Evolutionary conservation across 164 flowering plant genomes (phyloP).

Genomic region (Chloranthus sessilifolius): DNA sequence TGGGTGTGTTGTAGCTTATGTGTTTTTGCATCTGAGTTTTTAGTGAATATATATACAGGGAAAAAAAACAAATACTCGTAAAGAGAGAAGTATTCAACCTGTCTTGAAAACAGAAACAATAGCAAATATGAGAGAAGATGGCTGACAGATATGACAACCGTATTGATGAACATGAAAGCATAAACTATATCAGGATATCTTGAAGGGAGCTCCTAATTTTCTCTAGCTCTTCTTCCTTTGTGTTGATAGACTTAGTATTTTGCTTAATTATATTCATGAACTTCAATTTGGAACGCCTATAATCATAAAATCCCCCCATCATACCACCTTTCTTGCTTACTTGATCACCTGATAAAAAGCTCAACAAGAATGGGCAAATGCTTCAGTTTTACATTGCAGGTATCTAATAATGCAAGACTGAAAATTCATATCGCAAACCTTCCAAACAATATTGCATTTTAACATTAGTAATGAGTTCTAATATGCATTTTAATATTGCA

Average conservation of each 20-base stretch:
- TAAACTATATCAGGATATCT: conserved; percentile 59
- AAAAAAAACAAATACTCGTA: too few relatives aligned
- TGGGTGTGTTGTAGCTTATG: too few relatives aligned
- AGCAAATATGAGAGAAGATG: too few relatives aligned
- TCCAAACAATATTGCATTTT: too few relatives aligned
- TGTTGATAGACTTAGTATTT: conserved; percentile 38
- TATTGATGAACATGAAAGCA: background rate
- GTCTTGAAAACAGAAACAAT: too few relatives aligned
- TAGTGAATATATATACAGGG: too few relatives aligned
- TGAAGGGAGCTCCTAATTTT: conserved; percentile 50
- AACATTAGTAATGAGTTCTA: too few relatives aligned
- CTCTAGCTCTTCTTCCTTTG: conserved; percentile 54
- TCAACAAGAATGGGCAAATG: conserved; percentile 7
- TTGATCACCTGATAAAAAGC: conserved; percentile 74
- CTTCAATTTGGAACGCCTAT: conserved; percentile 85
- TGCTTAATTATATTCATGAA: conserved; percentile 63
- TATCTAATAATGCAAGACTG: conserved; percentile 1
- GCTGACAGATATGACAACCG: too few relatives aligned
- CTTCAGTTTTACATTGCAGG: conserved; percentile 1
- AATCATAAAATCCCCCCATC: conserved; percentile 98
- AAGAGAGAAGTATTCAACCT: too few relatives aligned
- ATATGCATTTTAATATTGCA: conserved; percentile 20
- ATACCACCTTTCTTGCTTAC: conserved; percentile 99
- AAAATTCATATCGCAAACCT: conserved; percentile 43
- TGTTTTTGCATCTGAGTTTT: too few relatives aligned